phyloP scores from a whole-genome alignment of 495 filamentous ascomycete species.

The Penicillium steckii region DNA sequence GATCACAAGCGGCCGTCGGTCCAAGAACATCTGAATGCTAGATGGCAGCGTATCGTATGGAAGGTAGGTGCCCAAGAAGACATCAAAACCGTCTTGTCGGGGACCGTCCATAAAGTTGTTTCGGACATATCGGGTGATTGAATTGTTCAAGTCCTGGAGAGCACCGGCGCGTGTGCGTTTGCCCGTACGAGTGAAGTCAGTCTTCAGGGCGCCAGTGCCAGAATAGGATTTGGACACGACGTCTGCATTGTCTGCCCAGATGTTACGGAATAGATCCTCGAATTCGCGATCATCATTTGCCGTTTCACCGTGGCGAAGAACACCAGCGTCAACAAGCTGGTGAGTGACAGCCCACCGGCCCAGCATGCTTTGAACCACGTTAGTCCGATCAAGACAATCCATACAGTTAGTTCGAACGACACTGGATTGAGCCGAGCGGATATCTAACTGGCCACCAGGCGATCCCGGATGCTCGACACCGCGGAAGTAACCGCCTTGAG shows the following conservation, averaged over 20 bases:
- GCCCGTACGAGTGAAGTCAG: constrained; percentile 89
- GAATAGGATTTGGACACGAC: constrained; percentile 89
- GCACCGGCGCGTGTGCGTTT: constrained; percentile 79
- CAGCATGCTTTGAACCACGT: constrained; percentile 95
- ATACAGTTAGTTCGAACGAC: constrained; percentile 98
- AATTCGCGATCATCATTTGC: constrained; percentile 72
- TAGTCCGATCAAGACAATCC: constrained; percentile 98
- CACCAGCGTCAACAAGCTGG: constrained; percentile 78
- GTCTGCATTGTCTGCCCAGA: constrained; percentile 98
- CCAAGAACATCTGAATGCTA: constrained; percentile 69
- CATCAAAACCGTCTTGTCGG: constrained; percentile 89
- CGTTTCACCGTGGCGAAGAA: constrained; percentile 67
- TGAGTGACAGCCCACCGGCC: constrained; percentile 83
- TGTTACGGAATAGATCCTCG: constrained; percentile 85
- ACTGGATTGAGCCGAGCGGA: constrained; percentile 73
- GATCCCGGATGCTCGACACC: constrained; percentile 80
- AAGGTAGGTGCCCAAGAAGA: constrained; percentile 84
- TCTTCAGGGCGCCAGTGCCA: constrained; percentile 94
- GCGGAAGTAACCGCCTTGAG: constrained; percentile 85
- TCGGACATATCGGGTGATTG: constrained; percentile 75
- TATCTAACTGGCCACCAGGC: constrained; percentile 66
- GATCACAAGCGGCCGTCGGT: constrained; percentile 80
- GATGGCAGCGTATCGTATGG: constrained; percentile 65
- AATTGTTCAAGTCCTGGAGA: constrained; percentile 78
- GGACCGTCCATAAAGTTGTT: constrained; percentile 96